Conservation (phyloP, 2,329 filamentous ascomycete species). For the Fusarium graminum region DNA sequence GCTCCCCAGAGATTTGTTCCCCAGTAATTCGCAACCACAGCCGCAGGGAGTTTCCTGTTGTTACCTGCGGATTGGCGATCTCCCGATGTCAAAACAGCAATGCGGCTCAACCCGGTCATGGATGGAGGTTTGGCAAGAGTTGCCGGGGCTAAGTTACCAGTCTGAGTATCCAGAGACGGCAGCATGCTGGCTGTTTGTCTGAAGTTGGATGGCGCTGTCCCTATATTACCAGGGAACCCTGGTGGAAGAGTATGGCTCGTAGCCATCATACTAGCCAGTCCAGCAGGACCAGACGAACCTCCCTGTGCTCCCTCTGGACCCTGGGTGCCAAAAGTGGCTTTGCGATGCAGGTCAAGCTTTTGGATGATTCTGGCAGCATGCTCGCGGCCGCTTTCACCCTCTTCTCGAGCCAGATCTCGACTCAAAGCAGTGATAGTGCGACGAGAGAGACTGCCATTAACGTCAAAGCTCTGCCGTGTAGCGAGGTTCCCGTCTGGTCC, state of each 20-base stretch:
- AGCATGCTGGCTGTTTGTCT: constrained; percentile 51
- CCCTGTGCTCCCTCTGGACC: constrained; percentile 56
- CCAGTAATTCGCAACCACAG: constrained; percentile 94
- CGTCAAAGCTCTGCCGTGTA: constrained; percentile 79
- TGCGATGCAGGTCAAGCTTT: constrained; percentile 90
- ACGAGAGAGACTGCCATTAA: constrained; percentile 63
- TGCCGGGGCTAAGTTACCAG: constrained; percentile 79
- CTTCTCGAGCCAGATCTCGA: constrained; percentile 67
- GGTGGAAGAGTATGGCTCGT: constrained; percentile 85
- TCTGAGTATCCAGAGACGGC: constrained; percentile 60
- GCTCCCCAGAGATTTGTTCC: constrained; percentile 82
- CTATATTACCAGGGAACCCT: constrained; percentile 59
- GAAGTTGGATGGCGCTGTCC: constrained; percentile 48
- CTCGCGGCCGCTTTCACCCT: constrained; percentile 81
- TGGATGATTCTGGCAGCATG: constrained; percentile 92
- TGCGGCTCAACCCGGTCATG: constrained; percentile 86
- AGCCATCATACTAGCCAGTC: constrained; percentile 87
- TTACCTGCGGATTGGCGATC: constrained; percentile 78
- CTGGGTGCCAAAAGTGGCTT: constrained; percentile 69
- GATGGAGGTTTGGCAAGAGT: constrained; percentile 88
- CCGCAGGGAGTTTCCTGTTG: constrained; percentile 81
- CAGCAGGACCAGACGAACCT: constrained; percentile 63
- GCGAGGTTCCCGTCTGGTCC: constrained; percentile 67
- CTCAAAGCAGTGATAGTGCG: constrained; percentile 69
- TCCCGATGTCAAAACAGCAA: constrained; percentile 83